Evolutionary conservation across 2,329 filamentous ascomycete species (phyloP), one percentile per base, ranked within the genome.

Genomic region (Nothophaeocryptopus gaeumannii): DNA sequence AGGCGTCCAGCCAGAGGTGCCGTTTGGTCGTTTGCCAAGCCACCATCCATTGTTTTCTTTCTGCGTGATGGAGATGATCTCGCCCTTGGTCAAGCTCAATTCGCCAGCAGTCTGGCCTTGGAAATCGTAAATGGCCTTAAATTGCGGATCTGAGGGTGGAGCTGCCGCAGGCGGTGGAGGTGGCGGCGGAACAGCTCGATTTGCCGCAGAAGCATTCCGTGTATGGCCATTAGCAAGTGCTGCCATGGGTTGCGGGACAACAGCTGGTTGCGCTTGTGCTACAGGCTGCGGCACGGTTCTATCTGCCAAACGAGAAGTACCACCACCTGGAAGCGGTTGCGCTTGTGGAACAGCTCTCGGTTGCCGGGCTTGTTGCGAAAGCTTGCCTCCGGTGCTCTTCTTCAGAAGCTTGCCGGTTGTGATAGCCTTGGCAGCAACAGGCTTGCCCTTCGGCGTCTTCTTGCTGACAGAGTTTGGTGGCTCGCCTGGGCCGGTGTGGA

Each of bases 21-120:
- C 77, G 62, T 82, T 74, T 41, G 74, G 72, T 55, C 85, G 88
- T 75, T 89, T 92, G 56, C 86, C 93, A 39, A 97, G 78, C 92
- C 92, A 97, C 93, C 93, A 99, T 45, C 93, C 92, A 67, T 97
- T 97, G 69, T 81, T 85, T 72, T 96, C 92, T 72, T 96, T 96
- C 65, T 93, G 86, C n/a, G 95, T 81, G 65, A 99, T 84, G 68
- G 95, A 83, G 45, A 99, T 81, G 41, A 96, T 71, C 56, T 97
- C 88, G 43, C 87, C 90, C 42, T 87, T 84, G 50, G 70, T 80
- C 56, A 99, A 81, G 12, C 86, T 85, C 44, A 99, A 77, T 71
- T 97, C 91, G 59, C 95, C 96, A 50, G 85, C 82, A 56, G 81
- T 88, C 60, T 92, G 86, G 12, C 90, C 90, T 47, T 78, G 80